Conservation (phyloP, 1,139 yeast genomes). For the Zhuliangozyma parablackwelliae region DNA sequence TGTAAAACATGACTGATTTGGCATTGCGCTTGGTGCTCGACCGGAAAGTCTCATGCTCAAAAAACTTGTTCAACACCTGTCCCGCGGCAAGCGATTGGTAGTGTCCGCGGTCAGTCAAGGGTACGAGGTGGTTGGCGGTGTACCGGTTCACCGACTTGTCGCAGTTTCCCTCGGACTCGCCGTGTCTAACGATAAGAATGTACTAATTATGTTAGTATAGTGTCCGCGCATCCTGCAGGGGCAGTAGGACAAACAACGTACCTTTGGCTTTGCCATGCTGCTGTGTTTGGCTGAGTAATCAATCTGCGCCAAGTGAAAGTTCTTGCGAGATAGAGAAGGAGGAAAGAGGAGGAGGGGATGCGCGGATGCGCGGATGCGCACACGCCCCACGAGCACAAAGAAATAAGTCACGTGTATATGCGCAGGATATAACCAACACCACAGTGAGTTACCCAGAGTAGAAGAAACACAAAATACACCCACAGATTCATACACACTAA, state of each 20-base stretch:
- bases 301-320: no score
- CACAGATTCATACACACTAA: background rate
- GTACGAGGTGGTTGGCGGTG: slow-evolving; percentile 75
- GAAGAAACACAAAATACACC: no score
- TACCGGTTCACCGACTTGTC: slow-evolving; percentile 74
- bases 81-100: slow-evolving; percentile 71
- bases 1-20: slow-evolving; percentile 53
- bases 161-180: slow-evolving; percentile 84
- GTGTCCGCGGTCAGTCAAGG: slow-evolving; percentile 66
- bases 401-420: no score
- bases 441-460: no score
- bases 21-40: slow-evolving; percentile 16
- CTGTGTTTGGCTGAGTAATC: no score
- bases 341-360: background rate
- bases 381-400: no score
- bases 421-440: no score
- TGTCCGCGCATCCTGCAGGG: background rate
- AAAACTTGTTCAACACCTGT: slow-evolving; percentile 43
- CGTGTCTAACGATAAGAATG: slow-evolving; percentile 79
- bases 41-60: slow-evolving; percentile 43
- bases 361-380: no score
- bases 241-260: slow-evolving; percentile 1
- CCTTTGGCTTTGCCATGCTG: slow-evolving; percentile 2
- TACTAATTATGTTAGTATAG: slow-evolving; percentile 33
- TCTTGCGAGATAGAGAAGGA: background rate